Evolutionary conservation across 495 filamentous ascomycete genomes (phyloP).

Genomic region (Endocarpon pusillum): DNA sequence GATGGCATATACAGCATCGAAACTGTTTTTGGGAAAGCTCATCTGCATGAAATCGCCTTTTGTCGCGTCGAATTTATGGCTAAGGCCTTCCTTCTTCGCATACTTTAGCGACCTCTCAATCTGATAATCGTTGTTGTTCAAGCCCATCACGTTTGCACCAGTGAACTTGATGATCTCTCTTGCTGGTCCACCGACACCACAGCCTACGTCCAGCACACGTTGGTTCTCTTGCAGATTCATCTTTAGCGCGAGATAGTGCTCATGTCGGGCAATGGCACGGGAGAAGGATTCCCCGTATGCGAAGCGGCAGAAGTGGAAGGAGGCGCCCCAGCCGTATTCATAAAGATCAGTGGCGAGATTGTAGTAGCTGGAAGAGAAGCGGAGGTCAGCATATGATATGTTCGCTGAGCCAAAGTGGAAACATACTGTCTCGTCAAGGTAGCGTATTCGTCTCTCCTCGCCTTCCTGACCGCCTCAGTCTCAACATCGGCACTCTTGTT

Average conservation of each 20-base stretch:
- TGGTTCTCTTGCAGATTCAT: conserved; percentile 75
- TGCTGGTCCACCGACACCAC: conserved; percentile 94
- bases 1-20: conserved; percentile 96
- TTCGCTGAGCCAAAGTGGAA: neutral
- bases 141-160: conserved; percentile 69
- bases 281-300: conserved; percentile 72
- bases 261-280: conserved; percentile 91
- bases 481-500: conserved; percentile 67
- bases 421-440: conserved; percentile 86
- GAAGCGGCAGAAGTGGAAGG: conserved; percentile 97
- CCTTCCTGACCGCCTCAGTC: conserved; percentile 66
- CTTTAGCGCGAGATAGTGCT: conserved; percentile 90
- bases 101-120: conserved; percentile 86
- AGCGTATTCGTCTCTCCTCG: conserved; percentile 72
- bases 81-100: conserved; percentile 62
- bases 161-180: conserved; percentile 94
- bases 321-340: conserved; percentile 90
- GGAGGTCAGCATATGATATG: conserved; percentile 9
- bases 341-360: conserved; percentile 95
- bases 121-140: conserved; percentile 99
- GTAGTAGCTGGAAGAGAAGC: conserved; percentile 53
- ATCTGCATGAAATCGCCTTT: conserved; percentile 99
- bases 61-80: conserved; percentile 67
- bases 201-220: conserved; percentile 91
- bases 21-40: conserved; percentile 78